Base-by-base conservation (phyloP, 2,329 filamentous ascomycete genomes). In the Monosporascus sp. region DNA sequence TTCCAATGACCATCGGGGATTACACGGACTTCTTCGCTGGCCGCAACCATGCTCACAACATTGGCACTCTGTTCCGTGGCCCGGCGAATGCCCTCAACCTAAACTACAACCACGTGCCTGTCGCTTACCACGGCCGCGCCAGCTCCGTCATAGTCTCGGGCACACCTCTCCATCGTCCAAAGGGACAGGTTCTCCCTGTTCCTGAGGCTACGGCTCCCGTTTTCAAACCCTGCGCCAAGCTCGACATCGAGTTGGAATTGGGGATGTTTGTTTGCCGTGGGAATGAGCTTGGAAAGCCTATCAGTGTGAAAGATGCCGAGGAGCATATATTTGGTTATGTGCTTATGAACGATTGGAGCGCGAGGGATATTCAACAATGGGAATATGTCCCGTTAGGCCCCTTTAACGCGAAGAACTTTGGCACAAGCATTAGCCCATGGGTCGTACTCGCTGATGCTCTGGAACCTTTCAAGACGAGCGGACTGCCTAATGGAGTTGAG, bases 221-320 rank as follows among this genome's bases (percentile, higher is more conserved):
- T 24, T 24, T 24, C 24, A 24, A 24, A 85, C 85, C 83, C 59
- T 82, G 80, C 60, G 81, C 67, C 56, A 66, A 80, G 64, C 76
- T 94, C 0, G 90, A 94, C 61, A 83, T 91, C 45, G 90, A 94
- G 69, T 76, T 94, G 3, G 90, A 94, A 66, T 74, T 94, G 36
- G 90, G 87, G 5, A 87, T 85, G 54, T 91, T 92, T 62, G 76
- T 93, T 17, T 86, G 84, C 69, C 82, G 76, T 38, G 75, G 78
- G 14, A 91, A 89, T 56, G 67, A 86, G 40, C 5, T 24, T 24
- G 24, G 24, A 24, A 24, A 24, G 24, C 24, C 24, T 24, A 24
- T 24, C 24, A 24, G 24, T 24, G 24, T 24, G 24, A 24, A 24
- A 24, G 24, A 24, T 6, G 24, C 24, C 24, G 24, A 24, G 24